Conservation (phyloP, 2,329 filamentous ascomycete species). For the Ophiosphaerella narmari region DNA sequence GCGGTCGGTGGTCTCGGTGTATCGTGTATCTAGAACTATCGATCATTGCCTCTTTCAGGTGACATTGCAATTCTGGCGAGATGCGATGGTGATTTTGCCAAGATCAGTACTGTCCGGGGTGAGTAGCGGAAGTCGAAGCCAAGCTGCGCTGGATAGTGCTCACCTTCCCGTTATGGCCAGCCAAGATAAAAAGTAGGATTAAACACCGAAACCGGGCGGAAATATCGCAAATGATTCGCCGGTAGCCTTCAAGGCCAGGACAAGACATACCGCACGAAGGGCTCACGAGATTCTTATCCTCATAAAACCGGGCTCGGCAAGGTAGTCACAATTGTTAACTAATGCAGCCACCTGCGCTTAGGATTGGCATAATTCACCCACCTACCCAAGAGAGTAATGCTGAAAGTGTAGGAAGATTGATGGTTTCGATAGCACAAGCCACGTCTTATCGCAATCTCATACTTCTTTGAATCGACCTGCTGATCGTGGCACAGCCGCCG, state of each 20-base stretch:
- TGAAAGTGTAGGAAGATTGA: neutral
- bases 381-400: neutral
- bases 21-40: neutral
- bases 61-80: conserved; percentile 10
- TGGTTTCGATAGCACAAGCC: neutral
- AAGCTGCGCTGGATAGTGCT: conserved; percentile 9
- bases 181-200: conserved; percentile 7
- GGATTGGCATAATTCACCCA: neutral
- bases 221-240: neutral
- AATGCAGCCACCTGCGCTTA: conserved; percentile 3
- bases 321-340: conserved; percentile 8
- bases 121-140: conserved; percentile 10
- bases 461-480: neutral
- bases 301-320: neutral
- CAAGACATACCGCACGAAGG: neutral
- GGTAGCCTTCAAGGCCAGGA: neutral
- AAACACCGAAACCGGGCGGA: neutral
- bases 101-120: conserved; percentile 1
- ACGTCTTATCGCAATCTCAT: neutral
- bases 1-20: neutral
- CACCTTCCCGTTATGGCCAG: conserved; percentile 12
- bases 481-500: neutral
- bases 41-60: conserved; percentile 2
- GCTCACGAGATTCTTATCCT: neutral
- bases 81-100: conserved; percentile 13